Evolutionary conservation across 768 basidiomycete species (phyloP), one percentile per base, ranked within the genome.

Genomic region (Tephrocybe sp.): DNA sequence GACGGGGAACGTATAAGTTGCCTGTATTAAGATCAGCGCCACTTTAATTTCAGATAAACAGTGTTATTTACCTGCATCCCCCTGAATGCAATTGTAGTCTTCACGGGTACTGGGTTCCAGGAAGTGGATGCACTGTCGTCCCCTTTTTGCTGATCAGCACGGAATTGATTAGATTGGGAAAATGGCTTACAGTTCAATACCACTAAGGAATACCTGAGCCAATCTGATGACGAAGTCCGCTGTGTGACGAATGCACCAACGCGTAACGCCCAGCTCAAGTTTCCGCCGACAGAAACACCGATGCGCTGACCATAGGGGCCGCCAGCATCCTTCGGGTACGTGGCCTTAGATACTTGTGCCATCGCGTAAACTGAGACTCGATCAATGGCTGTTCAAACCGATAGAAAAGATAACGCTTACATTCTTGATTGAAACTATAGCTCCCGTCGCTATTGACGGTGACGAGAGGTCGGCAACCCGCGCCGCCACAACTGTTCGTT

Each of bases 1-100:
- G 12, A 89, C 86, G 1, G 88, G 87, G 72, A 91, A 91, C 2
- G 85, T 87, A 63, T 87, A 86, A 1, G 72, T 78, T 3, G 86
- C 88, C 81, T 79, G 18, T 12, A 23, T 30, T 9, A 3, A 45
- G 1, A 10, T 7, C 3, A 44, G 14, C 44, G 14, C 21, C 36
- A 23, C 1, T 4, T 11, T 6, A 14, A 4, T 25, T 5, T 21
- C 10, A 17, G 10, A 7, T 12, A 39, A 7, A 20, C n/a, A 21
- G n/a, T 21, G n/a, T 4, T 8, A 57, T 69, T 64, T 45, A 77
- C 84, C 73, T 85, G 83, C 66, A 70, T 73, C 2, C 79, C 85
- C 46, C 77, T 74, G 68, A 86, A 87, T 52, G 79, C 76, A 52
- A 88, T 87, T 8, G 84, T 86, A 1, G 83, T 68, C 23, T 58